phyloP scores from a whole-genome alignment of 257 asterid species.

The Nicotiana attenuata region DNA sequence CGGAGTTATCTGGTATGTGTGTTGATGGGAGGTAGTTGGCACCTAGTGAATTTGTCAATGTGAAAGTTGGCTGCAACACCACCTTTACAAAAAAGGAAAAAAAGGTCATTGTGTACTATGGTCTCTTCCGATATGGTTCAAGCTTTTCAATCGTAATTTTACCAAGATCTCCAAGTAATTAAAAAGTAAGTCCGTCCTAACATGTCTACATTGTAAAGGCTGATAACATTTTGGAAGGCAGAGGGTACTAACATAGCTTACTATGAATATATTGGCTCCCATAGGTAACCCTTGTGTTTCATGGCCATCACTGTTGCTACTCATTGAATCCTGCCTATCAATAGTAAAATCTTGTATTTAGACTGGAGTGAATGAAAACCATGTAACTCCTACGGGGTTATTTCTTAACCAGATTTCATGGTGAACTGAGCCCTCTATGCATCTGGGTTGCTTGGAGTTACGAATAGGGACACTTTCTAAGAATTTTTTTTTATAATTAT shows the following conservation, averaged over 20 bases:
- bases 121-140: not conserved
- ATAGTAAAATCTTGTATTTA: not conserved
- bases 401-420: constrained; percentile 4
- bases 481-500: not conserved
- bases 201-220: not conserved
- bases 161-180: not conserved
- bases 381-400: not conserved
- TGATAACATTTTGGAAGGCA: not conserved
- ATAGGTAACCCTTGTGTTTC: not conserved
- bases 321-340: not conserved
- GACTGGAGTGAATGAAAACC: not conserved
- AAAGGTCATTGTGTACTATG: not conserved
- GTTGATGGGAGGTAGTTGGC: not conserved
- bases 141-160: not conserved
- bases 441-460: constrained; percentile 3
- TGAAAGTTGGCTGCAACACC: not conserved
- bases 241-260: not conserved
- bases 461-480: not conserved
- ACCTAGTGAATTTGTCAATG: not conserved
- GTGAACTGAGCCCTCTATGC: constrained; percentile 6
- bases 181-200: not conserved
- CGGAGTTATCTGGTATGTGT: not conserved
- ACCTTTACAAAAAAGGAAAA: not conserved
- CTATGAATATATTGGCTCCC: not conserved
- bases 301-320: not conserved